Evolutionary conservation across 148 eudicot genomes (phyloP).

Genomic region (Fallopia convolvulus): DNA sequence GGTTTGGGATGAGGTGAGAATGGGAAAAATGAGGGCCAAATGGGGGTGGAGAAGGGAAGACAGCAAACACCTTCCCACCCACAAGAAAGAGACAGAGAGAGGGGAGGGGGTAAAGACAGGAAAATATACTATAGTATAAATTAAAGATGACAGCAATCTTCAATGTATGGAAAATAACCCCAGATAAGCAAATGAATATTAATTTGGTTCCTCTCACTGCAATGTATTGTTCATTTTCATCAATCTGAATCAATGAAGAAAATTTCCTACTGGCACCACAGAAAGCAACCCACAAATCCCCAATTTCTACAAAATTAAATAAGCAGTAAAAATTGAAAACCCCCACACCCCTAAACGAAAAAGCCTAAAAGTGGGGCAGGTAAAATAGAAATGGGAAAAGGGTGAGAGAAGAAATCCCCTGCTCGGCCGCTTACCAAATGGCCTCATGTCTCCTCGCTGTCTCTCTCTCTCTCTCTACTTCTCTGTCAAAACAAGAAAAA

Average conservation of each 20-base stretch:
- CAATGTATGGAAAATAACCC: background rate
- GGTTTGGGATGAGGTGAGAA: conserved; percentile 12
- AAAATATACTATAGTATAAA: background rate
- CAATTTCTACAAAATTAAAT: background rate
- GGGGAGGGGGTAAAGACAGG: background rate
- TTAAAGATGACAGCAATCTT: conserved; percentile 8
- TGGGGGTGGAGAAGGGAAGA: conserved; percentile 8
- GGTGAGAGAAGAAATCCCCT: conserved; percentile 8
- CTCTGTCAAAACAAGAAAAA: background rate
- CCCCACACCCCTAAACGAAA: background rate
- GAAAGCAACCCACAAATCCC: conserved; percentile 2
- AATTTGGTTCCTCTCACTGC: background rate
- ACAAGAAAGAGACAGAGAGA: conserved; percentile 8
- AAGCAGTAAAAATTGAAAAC: background rate
- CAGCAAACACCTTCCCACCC: conserved; percentile 13
- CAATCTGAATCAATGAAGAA: conserved; percentile 4
- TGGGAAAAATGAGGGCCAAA: background rate
- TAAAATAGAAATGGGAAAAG: conserved; percentile 9
- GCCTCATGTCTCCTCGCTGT: background rate
- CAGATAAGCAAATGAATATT: background rate
- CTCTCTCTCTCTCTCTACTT: background rate
- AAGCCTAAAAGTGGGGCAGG: conserved; percentile 2
- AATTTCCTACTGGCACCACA: background rate
- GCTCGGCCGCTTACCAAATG: conserved; percentile 12
- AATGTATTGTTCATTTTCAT: background rate